Conservation (phyloP, 148 eudicot genomes). For the Chenopodium album region DNA sequence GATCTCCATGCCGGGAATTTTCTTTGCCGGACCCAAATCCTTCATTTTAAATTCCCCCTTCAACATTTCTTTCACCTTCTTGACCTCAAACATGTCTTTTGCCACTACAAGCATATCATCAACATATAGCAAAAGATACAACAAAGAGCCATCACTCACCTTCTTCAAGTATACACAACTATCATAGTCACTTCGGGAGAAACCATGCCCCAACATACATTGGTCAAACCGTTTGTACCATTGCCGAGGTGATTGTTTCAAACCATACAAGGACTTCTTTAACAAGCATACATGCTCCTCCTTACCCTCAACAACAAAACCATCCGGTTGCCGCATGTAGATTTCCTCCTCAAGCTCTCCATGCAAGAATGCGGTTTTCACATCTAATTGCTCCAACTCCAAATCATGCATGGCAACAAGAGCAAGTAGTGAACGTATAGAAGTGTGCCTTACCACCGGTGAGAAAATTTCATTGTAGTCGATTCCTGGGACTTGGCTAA, state of each 20-base stretch:
- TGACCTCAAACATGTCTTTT: neutral
- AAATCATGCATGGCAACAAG: neutral
- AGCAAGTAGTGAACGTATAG: neutral
- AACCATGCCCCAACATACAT: neutral
- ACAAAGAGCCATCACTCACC: neutral
- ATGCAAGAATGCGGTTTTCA: no score
- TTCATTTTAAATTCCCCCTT: constrained; percentile 1
- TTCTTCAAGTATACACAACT: neutral
- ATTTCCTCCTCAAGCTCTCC: no score
- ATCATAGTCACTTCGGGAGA: neutral
- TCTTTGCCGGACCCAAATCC: neutral
- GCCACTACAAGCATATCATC: neutral
- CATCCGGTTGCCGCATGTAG: no score
- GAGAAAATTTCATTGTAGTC: neutral
- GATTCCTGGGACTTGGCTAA: neutral
- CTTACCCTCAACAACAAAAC: no score
- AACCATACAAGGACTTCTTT: neutral
- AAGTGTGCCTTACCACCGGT: neutral
- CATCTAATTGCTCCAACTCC: no score
- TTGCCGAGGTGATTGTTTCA: neutral
- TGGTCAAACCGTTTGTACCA: neutral
- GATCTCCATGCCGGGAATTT: neutral
- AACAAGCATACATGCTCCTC: neutral
- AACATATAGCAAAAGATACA: neutral
- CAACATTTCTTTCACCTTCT: neutral